Conservation (phyloP, 163 green algal genomes). For the Volvox carteri region DNA sequence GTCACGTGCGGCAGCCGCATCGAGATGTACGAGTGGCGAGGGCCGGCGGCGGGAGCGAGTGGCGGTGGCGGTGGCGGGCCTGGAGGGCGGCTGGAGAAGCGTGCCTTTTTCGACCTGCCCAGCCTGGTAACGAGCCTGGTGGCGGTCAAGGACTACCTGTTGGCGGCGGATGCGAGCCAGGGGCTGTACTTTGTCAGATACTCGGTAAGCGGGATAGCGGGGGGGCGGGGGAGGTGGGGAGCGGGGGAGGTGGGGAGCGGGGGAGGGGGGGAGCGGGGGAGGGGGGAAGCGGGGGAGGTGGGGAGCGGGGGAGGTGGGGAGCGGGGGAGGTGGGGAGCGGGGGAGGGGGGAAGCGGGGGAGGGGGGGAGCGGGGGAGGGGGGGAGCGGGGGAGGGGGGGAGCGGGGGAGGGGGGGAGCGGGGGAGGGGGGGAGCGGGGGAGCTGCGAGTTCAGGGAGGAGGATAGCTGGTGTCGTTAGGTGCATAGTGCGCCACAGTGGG, state of each 20-base stretch:
- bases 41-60: background rate
- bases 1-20: slow-evolving; percentile 83
- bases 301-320: background rate
- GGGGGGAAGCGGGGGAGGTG: background rate
- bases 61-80: background rate
- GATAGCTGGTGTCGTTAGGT: too few relatives aligned
- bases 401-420: too few relatives aligned
- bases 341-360: background rate
- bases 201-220: slow-evolving; percentile 58
- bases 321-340: background rate
- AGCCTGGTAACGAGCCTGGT: slow-evolving; percentile 75
- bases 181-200: slow-evolving; percentile 89
- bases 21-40: slow-evolving; percentile 76
- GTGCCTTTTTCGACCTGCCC: slow-evolving; percentile 89
- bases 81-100: slow-evolving; percentile 59
- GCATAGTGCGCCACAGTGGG: too few relatives aligned
- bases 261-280: background rate
- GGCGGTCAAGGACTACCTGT: slow-evolving; percentile 92
- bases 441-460: too few relatives aligned
- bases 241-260: background rate
- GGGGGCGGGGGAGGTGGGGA: background rate
- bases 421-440: background rate
- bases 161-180: slow-evolving; percentile 83
- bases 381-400: too few relatives aligned
- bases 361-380: background rate